Conservation (phyloP, 2,329 filamentous ascomycete species). For the Cadophora gregata region DNA sequence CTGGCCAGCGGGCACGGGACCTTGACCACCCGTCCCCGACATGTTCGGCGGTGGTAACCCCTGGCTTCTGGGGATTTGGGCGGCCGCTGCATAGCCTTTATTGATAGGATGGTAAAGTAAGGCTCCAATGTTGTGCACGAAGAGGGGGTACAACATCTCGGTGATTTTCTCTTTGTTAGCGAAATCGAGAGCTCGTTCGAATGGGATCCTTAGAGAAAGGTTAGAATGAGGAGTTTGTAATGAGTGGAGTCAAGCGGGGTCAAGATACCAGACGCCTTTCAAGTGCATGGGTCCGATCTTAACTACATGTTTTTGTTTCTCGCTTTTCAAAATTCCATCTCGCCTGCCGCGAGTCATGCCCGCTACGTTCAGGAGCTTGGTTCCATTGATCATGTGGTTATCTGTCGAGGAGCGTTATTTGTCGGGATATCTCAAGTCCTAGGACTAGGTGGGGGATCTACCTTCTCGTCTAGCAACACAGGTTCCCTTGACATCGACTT, state of each 20-base stretch:
- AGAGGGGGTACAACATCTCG: slow-evolving; percentile 88
- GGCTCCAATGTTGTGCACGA: slow-evolving; percentile 95
- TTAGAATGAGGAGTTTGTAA: neutral
- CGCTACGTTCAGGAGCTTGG: slow-evolving; percentile 92
- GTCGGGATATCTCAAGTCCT: neutral
- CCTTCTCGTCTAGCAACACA: slow-evolving; percentile 94
- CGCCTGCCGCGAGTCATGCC: slow-evolving; percentile 95
- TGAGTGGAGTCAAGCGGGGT: neutral
- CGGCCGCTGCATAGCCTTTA: slow-evolving; percentile 55
- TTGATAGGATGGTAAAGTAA: slow-evolving; percentile 93
- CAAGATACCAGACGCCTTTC: slow-evolving; percentile 88
- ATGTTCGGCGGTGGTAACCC: slow-evolving; percentile 10
- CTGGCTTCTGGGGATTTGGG: slow-evolving; percentile 25
- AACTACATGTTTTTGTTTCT: slow-evolving; percentile 94
- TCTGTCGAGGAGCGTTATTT: slow-evolving; percentile 56
- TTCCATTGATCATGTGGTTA: slow-evolving; percentile 99
- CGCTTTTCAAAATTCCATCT: slow-evolving; percentile 95
- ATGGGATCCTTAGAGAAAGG: slow-evolving; percentile 77
- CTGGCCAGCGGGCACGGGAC: slow-evolving; percentile 7
- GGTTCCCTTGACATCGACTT: slow-evolving; percentile 93
- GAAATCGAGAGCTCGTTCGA: slow-evolving; percentile 92
- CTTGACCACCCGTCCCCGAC: neutral
- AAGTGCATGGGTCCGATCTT: slow-evolving; percentile 99
- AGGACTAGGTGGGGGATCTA: slow-evolving; percentile 49
- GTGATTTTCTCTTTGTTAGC: slow-evolving; percentile 99